Base-by-base conservation (phyloP, 2,329 filamentous ascomycete genomes). In the Exophiala viscosa region DNA sequence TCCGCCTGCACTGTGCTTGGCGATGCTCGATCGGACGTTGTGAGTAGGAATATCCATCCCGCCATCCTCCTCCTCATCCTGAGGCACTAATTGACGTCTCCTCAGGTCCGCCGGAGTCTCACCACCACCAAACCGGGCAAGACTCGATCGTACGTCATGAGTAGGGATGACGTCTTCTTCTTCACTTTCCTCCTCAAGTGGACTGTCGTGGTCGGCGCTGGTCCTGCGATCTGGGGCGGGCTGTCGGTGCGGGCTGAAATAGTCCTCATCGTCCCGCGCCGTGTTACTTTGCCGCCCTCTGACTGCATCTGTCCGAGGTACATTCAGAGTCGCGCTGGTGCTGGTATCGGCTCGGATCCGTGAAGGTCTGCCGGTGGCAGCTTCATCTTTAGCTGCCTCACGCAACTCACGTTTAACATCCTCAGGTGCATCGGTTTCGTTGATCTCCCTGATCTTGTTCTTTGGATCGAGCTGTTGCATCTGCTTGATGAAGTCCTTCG, bases 401-500 rank as follows among this genome's bases (percentile, higher is more conserved):
- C 62, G 63, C 33, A 72, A 66, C 23, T 68, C 67, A 48, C 70
- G 57, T 59, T 75, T 70, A 23, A 76, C 59, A 6, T 59, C 49
- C 15, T 69, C 64, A 1, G 73, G 70, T 1, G 67, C 71, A 52
- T 73, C 71, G 32, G 67, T 70, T 42, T 73, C 64, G 33, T 75
- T 67, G 3, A 74, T 68, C 4, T 72, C 56, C 43, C 71, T 74
- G 11, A 75, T 76, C 34, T 81, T 79, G 28, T 74, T 70, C 62
- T 81, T 84, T 20, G 82, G 78, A 57, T 84, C 81, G 65, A 85
- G 72, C 15, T 75, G 70, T 51, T 79, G 76, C 67, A 86, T 81
- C 61, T 84, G 78, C 53, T 78, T 70, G 62, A 85, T 83, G 63
- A 86, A 86, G 56, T 86, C 81, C 3, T 76, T 71, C 62, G 84